Percentiles rank a stretch among this genome's conserved stretches.
Conservation (phyloP, 306 rosid genomes). For the Potentilla sterilis region DNA sequence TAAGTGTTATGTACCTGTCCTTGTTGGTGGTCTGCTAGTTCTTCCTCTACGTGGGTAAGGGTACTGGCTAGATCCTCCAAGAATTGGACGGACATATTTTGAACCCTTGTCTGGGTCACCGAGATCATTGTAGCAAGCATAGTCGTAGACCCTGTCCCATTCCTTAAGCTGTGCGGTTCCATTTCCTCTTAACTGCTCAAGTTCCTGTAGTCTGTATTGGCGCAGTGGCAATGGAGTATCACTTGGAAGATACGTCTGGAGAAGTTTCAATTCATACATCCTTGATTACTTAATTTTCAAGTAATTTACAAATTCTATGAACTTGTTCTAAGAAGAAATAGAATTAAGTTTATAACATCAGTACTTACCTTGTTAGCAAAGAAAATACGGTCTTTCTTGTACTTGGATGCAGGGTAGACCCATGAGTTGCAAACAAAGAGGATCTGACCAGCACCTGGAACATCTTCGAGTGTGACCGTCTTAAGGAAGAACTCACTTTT, state of each 20-base stretch:
- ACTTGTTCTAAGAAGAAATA: too few relatives aligned
- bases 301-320: too few relatives aligned
- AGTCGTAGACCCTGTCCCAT: conserved; percentile 71
- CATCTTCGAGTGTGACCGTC: conserved; percentile 51
- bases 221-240: conserved; percentile 55
- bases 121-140: conserved; percentile 70
- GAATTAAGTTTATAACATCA: not conserved
- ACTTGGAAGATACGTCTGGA: conserved; percentile 62
- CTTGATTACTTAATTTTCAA: not conserved
- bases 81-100: conserved; percentile 50
- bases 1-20: conserved; percentile 37
- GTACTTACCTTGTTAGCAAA: conserved; percentile 56
- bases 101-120: conserved; percentile 46
- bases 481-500: conserved; percentile 53
- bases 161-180: conserved; percentile 65
- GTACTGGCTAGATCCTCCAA: conserved; percentile 54
- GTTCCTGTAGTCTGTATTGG: conserved; percentile 52
- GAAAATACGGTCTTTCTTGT: conserved; percentile 49
- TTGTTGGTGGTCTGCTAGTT: conserved; percentile 57
- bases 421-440: conserved; percentile 66
- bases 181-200: conserved; percentile 54
- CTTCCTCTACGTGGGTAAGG: conserved; percentile 88
- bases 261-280: not conserved
- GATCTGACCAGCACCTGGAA: conserved; percentile 44
- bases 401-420: conserved; percentile 44